Conservation (phyloP, 2,329 filamentous ascomycete genomes). For the Nannizziopsis arthrosporioides region DNA sequence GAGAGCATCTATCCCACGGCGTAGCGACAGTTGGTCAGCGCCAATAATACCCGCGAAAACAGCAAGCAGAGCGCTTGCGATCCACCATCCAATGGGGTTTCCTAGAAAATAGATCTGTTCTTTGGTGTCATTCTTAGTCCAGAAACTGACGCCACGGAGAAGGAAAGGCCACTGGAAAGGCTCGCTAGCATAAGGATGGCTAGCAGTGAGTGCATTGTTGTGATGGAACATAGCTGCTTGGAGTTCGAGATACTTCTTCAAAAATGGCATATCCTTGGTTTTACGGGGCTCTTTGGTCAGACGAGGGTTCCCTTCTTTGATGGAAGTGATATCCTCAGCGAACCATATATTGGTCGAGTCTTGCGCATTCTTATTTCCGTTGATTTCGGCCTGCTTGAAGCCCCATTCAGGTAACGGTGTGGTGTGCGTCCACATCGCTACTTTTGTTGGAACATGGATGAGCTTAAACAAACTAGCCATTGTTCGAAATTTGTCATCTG, state of each 20-base stretch:
- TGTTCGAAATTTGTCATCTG: slow-evolving; percentile 72
- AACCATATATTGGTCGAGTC: slow-evolving; percentile 91
- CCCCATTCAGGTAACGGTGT: slow-evolving; percentile 95
- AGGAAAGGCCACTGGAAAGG: slow-evolving; percentile 98
- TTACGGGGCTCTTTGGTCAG: slow-evolving; percentile 63
- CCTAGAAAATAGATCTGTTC: slow-evolving; percentile 98
- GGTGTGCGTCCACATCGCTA: slow-evolving; percentile 98
- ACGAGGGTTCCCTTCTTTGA: slow-evolving; percentile 60
- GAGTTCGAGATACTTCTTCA: slow-evolving; percentile 90
- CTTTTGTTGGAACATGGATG: slow-evolving; percentile 84
- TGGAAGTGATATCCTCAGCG: slow-evolving; percentile 77
- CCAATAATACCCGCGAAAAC: slow-evolving; percentile 86
- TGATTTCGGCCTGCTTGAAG: slow-evolving; percentile 96
- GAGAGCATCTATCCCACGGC: slow-evolving; percentile 83
- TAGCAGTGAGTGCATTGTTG: slow-evolving; percentile 95
- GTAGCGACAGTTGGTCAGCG: slow-evolving; percentile 85
- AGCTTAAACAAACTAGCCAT: slow-evolving; percentile 91
- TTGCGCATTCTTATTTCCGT: slow-evolving; percentile 90
- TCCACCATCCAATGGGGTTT: slow-evolving; percentile 96
- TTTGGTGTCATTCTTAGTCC: slow-evolving; percentile 89
- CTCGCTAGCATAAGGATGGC: slow-evolving; percentile 87
- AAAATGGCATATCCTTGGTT: slow-evolving; percentile 74
- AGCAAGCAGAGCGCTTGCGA: slow-evolving; percentile 79
- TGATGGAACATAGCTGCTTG: slow-evolving; percentile 99
- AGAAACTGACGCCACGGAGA: slow-evolving; percentile 94